Conservation (phyloP, 805 yeast species). For the Candida lessepsii region DNA sequence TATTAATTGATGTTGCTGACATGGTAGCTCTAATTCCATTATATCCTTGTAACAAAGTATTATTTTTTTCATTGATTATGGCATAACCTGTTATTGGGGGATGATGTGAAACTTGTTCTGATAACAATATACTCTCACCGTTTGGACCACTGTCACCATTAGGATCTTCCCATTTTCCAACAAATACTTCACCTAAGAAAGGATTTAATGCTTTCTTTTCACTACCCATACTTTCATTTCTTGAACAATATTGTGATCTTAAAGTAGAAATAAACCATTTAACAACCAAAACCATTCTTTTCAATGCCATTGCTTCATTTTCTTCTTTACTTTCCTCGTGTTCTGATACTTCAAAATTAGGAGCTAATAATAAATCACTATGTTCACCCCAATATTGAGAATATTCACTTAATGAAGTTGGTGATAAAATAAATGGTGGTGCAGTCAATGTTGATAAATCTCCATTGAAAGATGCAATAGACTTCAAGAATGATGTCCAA, state of each 20-base stretch:
- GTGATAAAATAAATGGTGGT: slow-evolving; percentile 93
- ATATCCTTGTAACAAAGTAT: slow-evolving; percentile 78
- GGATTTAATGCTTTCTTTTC: slow-evolving; percentile 98
- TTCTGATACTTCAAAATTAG: slow-evolving; percentile 46
- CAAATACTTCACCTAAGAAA: slow-evolving; percentile 89
- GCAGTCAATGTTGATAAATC: slow-evolving; percentile 93
- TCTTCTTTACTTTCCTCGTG: slow-evolving; percentile 39
- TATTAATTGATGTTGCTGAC: slow-evolving; percentile 73
- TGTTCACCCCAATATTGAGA: slow-evolving; percentile 97
- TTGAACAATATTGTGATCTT: slow-evolving; percentile 88
- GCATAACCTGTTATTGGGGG: slow-evolving; percentile 97
- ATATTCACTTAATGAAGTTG: slow-evolving; percentile 85
- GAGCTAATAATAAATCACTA: slow-evolving; percentile 76
- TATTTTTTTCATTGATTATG: slow-evolving; percentile 67
- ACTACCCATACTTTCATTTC: slow-evolving; percentile 88
- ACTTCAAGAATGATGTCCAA: slow-evolving; percentile 92
- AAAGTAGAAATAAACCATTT: slow-evolving; percentile 90
- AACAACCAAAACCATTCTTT: slow-evolving; percentile 77
- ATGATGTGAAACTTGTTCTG: slow-evolving; percentile 96
- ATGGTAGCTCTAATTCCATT: slow-evolving; percentile 85
- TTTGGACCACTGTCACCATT: slow-evolving; percentile 37
- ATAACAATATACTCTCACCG: slow-evolving; percentile 78
- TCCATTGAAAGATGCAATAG: slow-evolving; percentile 89
- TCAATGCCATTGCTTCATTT: slow-evolving; percentile 45
- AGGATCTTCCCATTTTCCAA: slow-evolving; percentile 78